Base-by-base conservation (phyloP, 2,329 filamentous ascomycete genomes). In the Hymenoscyphus linearis region DNA sequence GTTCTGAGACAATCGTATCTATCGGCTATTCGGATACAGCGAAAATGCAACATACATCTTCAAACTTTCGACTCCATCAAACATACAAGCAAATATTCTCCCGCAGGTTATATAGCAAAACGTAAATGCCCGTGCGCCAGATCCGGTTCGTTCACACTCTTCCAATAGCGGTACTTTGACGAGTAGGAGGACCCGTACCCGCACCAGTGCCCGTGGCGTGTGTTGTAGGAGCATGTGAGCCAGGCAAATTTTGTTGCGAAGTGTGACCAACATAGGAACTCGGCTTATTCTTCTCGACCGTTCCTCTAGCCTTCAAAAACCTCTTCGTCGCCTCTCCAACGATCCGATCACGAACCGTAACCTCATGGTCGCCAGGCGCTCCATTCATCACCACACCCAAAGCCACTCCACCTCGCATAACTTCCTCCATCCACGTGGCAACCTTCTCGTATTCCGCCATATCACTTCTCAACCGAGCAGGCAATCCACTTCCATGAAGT, bases 391-490 rank as follows among this genome's bases (percentile, higher is more conserved):
- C n/a, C 25, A 60, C 35, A 2, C 58, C 58, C 7, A 59, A 25
- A 16, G 65, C 61, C 14, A 64, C 55, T 0, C 65, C 66, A 12
- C 59, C 59, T 4, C 62, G 53, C 57, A 68, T 53, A 27, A 68
- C 22, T 35, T 64, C 62, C 16, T 56, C 56, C 44, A 68, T 25
- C 26, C 60, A 65, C 57, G 63, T 61, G 36, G 62, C 62, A 2
- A 67, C 62, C 44, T 65, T 65, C 18, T 62, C 60, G 36, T 64
- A 67, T 37, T 65, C 63, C 34, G 61, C 62, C 62, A 61, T 62
- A 52, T 67, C 64, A 57, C 60, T 65, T 12, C 64, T 34, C 13
- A 67, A 37, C 31, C 66, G 40, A 31, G 27, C 55, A 1, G 66
- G 52, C 16, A 66, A 25, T 13, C 65, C 66, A n/a, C 59, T 62